Evolutionary conservation across 2,329 filamentous ascomycete genomes (phyloP).

Genomic region (Diaporthe vexans): DNA sequence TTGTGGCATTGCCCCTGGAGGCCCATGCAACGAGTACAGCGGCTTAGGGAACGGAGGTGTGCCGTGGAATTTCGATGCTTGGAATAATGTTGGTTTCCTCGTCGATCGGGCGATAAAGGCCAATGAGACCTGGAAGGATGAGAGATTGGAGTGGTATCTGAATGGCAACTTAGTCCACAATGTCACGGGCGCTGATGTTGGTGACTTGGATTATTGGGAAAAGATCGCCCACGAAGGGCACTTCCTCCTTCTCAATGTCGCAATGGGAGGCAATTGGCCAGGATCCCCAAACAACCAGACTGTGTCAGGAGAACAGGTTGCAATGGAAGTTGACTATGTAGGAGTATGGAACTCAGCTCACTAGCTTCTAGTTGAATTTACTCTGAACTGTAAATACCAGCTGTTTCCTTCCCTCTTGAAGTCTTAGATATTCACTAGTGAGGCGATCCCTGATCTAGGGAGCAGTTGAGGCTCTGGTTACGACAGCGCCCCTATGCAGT

Average conservation of each 20-base stretch:
- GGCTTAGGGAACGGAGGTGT: constrained; percentile 10
- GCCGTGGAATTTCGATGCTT: neutral
- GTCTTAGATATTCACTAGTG: too few species aligned
- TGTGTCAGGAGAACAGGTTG: constrained; percentile 7
- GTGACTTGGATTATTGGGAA: constrained; percentile 6
- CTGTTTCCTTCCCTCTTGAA: too few species aligned
- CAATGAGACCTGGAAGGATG: constrained; percentile 3
- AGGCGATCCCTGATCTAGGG: too few species aligned
- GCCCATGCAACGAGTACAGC: neutral
- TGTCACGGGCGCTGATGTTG: constrained; percentile 6
- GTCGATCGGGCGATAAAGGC: constrained; percentile 16
- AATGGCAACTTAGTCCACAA: constrained; percentile 1
- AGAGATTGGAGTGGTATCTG: constrained; percentile 18
- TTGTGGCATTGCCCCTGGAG: neutral
- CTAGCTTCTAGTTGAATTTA: neutral
- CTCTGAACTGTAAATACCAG: too few species aligned
- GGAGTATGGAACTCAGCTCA: constrained; percentile 10
- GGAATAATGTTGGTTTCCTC: constrained; percentile 3
- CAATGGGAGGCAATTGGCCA: constrained; percentile 14
- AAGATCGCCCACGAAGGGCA: constrained; percentile 16
- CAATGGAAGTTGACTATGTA: constrained; percentile 17
- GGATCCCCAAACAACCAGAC: constrained; percentile 9
- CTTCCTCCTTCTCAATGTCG: constrained; percentile 11
- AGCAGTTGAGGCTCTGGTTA: too few species aligned
- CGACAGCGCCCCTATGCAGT: too few species aligned